Conservation (phyloP, 2,329 filamentous ascomycete genomes). For the Sporothrix protearum region DNA sequence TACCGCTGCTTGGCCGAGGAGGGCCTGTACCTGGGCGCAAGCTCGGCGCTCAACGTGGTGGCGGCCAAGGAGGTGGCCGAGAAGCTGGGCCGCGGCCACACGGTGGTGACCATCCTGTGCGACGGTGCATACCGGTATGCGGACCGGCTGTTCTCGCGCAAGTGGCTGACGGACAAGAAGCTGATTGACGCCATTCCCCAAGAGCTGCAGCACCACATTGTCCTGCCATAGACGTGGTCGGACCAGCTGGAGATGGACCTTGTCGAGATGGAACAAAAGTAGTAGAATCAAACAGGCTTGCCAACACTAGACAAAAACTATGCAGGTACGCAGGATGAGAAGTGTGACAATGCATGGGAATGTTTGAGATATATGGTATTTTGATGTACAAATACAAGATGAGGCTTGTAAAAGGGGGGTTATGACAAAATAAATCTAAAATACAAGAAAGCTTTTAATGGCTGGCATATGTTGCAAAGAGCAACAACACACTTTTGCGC, state of each 20-base stretch:
- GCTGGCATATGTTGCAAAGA: neutral
- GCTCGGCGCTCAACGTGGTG: constrained; percentile 89
- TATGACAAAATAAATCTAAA: constrained; percentile 16
- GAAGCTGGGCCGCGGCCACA: constrained; percentile 82
- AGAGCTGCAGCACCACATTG: constrained; percentile 88
- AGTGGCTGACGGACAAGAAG: constrained; percentile 86
- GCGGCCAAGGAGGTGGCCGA: constrained; percentile 91
- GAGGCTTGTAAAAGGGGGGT: neutral
- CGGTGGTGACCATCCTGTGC: constrained; percentile 88
- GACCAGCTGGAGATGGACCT: neutral
- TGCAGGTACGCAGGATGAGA: too few relatives aligned
- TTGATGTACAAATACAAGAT: constrained; percentile 11
- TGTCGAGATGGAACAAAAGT: neutral
- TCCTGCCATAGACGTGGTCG: constrained; percentile 61
- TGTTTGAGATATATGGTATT: neutral
- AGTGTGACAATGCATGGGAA: neutral
- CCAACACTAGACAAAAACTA: neutral
- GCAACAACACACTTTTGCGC: neutral
- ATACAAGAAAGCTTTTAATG: constrained; percentile 14
- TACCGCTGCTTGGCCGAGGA: constrained; percentile 95
- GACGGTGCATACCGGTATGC: constrained; percentile 98
- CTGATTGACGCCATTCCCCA: constrained; percentile 76
- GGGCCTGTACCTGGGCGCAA: constrained; percentile 90
- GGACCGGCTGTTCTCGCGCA: constrained; percentile 84
- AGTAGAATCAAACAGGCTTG: neutral